phyloP scores from a whole-genome alignment of 768 basidiomycete genomes.

The Boletus subparvulus region DNA sequence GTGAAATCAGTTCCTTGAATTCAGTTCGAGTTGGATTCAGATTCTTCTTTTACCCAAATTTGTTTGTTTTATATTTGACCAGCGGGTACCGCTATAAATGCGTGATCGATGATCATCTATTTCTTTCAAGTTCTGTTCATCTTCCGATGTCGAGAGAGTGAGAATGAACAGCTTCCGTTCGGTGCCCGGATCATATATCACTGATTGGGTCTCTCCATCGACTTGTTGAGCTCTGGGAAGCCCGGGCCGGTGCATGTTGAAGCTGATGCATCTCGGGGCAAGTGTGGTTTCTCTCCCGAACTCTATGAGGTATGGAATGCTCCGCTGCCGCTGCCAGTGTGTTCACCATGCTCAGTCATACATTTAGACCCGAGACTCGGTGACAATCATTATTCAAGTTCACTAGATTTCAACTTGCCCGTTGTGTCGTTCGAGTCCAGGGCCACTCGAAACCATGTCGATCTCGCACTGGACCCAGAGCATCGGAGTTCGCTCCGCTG shows the following conservation, averaged over 20 bases:
- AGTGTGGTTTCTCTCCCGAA: constrained; percentile 28
- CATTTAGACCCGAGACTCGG: constrained; percentile 14
- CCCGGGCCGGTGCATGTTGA: constrained; percentile 34
- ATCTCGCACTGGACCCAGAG: not conserved
- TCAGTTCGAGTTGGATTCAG: too few relatives aligned
- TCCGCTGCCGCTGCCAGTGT: too few relatives aligned
- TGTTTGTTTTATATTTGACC: too few relatives aligned
- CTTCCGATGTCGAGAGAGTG: too few relatives aligned
- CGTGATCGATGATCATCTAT: too few relatives aligned
- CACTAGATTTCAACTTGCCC: constrained; percentile 37
- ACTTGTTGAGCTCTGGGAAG: constrained; percentile 30
- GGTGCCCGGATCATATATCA: too few relatives aligned
- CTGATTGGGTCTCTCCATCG: constrained; percentile 20
- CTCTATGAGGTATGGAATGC: constrained; percentile 26
- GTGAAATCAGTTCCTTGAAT: too few relatives aligned
- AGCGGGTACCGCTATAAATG: too few relatives aligned
- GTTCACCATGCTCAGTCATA: not conserved
- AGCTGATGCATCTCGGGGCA: constrained; percentile 32
- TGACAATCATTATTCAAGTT: constrained; percentile 29
- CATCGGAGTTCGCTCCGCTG: not conserved
- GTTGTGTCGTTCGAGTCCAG: constrained; percentile 20
- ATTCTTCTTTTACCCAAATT: too few relatives aligned
- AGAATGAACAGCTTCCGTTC: too few relatives aligned
- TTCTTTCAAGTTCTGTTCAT: too few relatives aligned
- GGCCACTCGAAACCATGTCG: not conserved